These are phyloP conservation scores for Pulchroboletus neoregius DNA, from an alignment of 1,284 basidiomycete genomes.

Conservation along the genomic window DNA sequence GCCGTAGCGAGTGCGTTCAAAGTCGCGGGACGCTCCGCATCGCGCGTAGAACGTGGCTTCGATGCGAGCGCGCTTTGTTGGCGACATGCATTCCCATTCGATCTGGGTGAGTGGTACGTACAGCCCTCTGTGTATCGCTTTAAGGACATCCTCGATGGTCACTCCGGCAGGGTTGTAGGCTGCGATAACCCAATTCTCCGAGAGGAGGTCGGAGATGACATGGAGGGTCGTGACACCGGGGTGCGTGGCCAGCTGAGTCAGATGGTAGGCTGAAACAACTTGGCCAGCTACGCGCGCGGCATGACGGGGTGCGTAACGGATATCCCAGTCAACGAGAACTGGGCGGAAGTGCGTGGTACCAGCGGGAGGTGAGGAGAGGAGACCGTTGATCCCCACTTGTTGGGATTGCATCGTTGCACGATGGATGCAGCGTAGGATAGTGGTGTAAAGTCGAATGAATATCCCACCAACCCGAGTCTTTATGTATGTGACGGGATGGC, in stretches of 20 bases:
- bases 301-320: constrained; percentile 39
- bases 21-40: constrained; percentile 34
- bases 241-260: constrained; percentile 40
- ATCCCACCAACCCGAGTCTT: constrained; percentile 9
- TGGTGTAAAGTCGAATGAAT: not conserved
- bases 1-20: constrained; percentile 30
- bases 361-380: constrained; percentile 16
- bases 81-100: constrained; percentile 43
- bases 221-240: constrained; percentile 39
- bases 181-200: constrained; percentile 37
- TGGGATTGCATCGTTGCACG: constrained; percentile 20
- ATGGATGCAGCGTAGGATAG: constrained; percentile 1
- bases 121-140: constrained; percentile 40
- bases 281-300: constrained; percentile 25
- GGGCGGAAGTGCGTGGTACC: constrained; percentile 12
- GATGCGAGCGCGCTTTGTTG: constrained; percentile 41
- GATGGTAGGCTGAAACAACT: constrained; percentile 26
- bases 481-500: constrained; percentile 24
- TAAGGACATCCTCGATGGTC: constrained; percentile 46
- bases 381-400: constrained; percentile 15
- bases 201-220: constrained; percentile 45
- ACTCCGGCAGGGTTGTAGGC: constrained; percentile 38
- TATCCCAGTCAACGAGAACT: constrained; percentile 44
- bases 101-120: constrained; percentile 34
- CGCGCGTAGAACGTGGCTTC: constrained; percentile 41